Evolutionary conservation across 2,329 filamentous ascomycete species (phyloP), one percentile per base, ranked within the genome.

Genomic region (Botrytis cinerea): DNA sequence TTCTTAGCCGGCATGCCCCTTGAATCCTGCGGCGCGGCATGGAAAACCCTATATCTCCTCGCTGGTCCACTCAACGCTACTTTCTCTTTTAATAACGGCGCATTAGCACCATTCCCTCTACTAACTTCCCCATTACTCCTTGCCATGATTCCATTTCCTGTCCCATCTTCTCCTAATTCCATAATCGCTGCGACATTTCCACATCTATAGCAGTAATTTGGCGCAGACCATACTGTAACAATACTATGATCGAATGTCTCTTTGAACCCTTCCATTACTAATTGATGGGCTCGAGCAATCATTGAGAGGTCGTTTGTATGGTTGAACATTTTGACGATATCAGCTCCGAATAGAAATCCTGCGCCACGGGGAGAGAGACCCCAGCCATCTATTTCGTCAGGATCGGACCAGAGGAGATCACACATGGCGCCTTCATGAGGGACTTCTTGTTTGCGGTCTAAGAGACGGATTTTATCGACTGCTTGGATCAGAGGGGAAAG

Each of bases 261-360:
- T 84, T 98, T 98, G 83, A 98, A 99, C 0, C 96, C 96, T 82
- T 99, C 96, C 96, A 98, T 99, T 76, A 99, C 96, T 35, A 99
- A 90, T 82, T 99, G 96, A 81, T 99, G 96, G 1, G 96, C 96
- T 72, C 96, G 90, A 28, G 95, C 96, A 77, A 99, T 96, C 70
- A 99, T 87, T 35, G 92, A 94, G 43, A 99, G 87, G 80, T 97
- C 93, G 82, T 99, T 99, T 73, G 91, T 89, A 83, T 98, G 92
- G 83, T 98, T 99, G 85, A 99, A 99, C 76, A 91, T 90, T 80
- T 96, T 97, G 80, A 98, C 95, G 73, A 98, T 98, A 81, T 98
- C 95, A 5, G 93, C 91, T 70, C 96, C 96, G 78, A 99, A 99
- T 20, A 98, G 86, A 84, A 98, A 99, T 0, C 96, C 96, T 0